These are phyloP conservation scores for Leishmania guyanensis DNA, from an alignment of 208 protist species.

Conservation along the genomic window DNA sequence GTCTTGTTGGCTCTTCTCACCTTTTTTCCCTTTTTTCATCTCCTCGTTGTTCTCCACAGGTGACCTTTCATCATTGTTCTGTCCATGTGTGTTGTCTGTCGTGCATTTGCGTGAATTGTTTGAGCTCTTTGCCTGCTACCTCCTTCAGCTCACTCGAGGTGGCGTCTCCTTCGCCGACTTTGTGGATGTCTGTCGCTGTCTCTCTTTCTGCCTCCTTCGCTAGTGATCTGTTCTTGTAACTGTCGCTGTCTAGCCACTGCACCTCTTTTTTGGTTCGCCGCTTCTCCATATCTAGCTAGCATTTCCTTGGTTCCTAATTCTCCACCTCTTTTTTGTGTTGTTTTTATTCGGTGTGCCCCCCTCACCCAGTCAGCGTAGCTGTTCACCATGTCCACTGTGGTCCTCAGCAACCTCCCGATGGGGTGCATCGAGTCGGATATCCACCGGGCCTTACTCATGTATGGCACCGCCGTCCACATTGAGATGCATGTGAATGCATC, in stretches of 20 bases:
- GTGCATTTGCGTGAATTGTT: not conserved
- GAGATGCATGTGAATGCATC: constrained; percentile 44
- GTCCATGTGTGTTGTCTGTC: not conserved
- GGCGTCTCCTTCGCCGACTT: not conserved
- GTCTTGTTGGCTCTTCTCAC: not conserved
- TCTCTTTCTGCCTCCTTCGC: not conserved
- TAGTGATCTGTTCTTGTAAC: not conserved
- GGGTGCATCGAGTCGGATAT: constrained; percentile 77
- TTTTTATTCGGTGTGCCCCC: not conserved
- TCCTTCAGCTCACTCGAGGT: not conserved
- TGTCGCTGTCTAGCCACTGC: not conserved
- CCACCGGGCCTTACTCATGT: constrained; percentile 74
- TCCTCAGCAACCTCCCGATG: constrained; percentile 71
- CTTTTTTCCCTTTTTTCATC: not conserved
- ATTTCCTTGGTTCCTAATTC: constrained; percentile 9
- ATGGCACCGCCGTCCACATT: constrained; percentile 66
- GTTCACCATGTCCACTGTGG: constrained; percentile 48
- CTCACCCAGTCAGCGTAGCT: not conserved
- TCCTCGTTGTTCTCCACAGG: no score
- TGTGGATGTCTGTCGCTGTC: not conserved
- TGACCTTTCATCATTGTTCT: not conserved
- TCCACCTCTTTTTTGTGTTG: not conserved
- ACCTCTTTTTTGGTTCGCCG: not conserved
- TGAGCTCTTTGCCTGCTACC: not conserved
- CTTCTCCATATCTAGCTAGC: not conserved